phyloP scores from a whole-genome alignment of 225 moss, liverwort and hornwort genomes.

The Antitrichia curtipendula region DNA sequence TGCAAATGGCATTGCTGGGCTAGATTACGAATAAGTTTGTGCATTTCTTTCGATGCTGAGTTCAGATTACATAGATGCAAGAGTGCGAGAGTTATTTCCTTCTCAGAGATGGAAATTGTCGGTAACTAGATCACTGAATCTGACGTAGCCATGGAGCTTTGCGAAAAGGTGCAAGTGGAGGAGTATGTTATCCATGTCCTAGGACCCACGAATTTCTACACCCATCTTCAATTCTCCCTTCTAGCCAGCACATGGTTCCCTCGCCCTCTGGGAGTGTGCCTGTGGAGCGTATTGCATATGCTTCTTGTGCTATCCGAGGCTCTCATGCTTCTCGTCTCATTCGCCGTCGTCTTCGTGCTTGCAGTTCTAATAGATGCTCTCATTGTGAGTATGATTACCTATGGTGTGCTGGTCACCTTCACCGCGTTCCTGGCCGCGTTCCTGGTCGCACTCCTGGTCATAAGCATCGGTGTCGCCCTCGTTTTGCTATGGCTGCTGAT shows the following conservation, averaged over 20 bases:
- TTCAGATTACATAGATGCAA: not conserved
- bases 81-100: not conserved
- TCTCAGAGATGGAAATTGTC: not conserved
- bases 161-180: not conserved
- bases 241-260: not conserved
- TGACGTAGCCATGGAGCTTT: not conserved
- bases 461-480: too few species aligned
- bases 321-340: not conserved
- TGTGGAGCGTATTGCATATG: not conserved
- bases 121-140: not conserved
- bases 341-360: not conserved
- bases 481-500: too few species aligned
- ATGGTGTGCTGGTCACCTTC: too few species aligned
- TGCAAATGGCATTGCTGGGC: not conserved
- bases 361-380: too few species aligned
- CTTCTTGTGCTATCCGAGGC: not conserved
- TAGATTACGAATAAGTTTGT: not conserved
- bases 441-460: too few species aligned
- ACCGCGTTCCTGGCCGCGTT: too few species aligned
- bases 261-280: not conserved
- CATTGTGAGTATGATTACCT: too few species aligned
- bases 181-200: not conserved
- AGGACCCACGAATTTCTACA: not conserved
- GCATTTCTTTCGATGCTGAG: not conserved
- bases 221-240: not conserved